A percentile compares a stretch with the other conserved stretches of the same genome.
Evolutionary conservation across 805 yeast genomes (phyloP).

Genomic region (Maudiozyma pseudohumilis): DNA sequence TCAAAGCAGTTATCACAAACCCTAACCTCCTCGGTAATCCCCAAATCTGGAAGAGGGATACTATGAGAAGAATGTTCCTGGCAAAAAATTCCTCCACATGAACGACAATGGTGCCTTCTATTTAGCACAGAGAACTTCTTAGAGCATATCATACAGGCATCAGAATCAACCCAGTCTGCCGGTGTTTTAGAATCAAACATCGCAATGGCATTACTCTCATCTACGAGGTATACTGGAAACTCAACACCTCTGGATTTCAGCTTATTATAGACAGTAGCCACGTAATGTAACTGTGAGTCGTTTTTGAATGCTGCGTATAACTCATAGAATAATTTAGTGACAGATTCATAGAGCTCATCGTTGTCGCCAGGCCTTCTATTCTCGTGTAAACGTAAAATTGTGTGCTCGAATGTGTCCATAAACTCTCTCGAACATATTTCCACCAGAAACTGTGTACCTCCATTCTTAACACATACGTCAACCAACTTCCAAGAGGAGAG

Average conservation of each 20-base stretch:
- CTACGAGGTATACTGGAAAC: conserved; percentile 42
- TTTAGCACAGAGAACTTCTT: conserved; percentile 68
- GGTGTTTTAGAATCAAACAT: conserved; percentile 86
- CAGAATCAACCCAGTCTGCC: conserved; percentile 96
- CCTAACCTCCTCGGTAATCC: conserved; percentile 80
- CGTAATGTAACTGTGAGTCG: conserved; percentile 55
- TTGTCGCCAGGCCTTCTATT: conserved; percentile 25
- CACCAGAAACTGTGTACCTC: conserved; percentile 74
- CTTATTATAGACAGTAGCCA: conserved; percentile 49
- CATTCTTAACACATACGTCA: conserved; percentile 85
- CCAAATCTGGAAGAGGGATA: conserved; percentile 68
- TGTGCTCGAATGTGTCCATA: conserved; percentile 58
- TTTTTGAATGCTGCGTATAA: conserved; percentile 70
- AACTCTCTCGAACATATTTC: conserved; percentile 81
- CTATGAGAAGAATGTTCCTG: conserved; percentile 72
- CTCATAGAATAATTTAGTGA: conserved; percentile 57
- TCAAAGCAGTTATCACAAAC: conserved; percentile 87
- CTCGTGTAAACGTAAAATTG: conserved; percentile 29
- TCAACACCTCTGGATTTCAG: conserved; percentile 52
- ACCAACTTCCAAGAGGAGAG: conserved; percentile 63
- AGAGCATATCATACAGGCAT: conserved; percentile 91
- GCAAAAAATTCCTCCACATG: conserved; percentile 93
- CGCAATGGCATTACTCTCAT: conserved; percentile 22
- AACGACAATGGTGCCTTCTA: conserved; percentile 92
- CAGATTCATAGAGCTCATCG: conserved; percentile 46